phyloP scores from a whole-genome alignment of 2,329 filamentous ascomycete genomes.

The Aspergillus novofumigatus region DNA sequence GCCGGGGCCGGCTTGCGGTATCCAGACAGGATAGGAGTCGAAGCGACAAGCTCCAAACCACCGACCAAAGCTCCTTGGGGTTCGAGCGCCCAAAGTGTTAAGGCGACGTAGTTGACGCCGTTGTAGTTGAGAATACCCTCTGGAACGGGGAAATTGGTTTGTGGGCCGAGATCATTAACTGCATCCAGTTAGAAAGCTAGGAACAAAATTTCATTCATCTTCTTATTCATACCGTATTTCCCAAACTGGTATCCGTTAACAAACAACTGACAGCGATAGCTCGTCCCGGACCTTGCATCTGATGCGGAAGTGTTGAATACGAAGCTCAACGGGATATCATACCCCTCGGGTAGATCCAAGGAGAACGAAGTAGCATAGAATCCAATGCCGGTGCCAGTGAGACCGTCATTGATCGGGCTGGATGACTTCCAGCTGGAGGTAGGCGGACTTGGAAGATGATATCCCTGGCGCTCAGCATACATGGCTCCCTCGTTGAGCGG shows the following conservation, averaged over 20 bases:
- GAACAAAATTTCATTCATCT: background rate
- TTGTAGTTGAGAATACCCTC: constrained; percentile 68
- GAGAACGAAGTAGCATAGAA: constrained; percentile 52
- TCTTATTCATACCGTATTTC: constrained; percentile 43
- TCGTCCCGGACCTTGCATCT: constrained; percentile 22
- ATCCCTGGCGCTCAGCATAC: constrained; percentile 53
- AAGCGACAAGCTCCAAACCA: background rate
- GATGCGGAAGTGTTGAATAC: constrained; percentile 35
- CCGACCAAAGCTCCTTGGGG: constrained; percentile 9
- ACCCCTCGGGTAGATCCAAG: constrained; percentile 49
- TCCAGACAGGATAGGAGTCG: background rate
- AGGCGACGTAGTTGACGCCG: constrained; percentile 64
- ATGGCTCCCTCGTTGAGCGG: constrained; percentile 57
- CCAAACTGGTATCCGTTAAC: constrained; percentile 75
- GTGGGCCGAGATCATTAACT: constrained; percentile 67
- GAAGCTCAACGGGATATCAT: constrained; percentile 54
- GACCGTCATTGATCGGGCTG: constrained; percentile 35
- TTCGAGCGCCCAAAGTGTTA: constrained; percentile 68
- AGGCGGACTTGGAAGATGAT: constrained; percentile 49
- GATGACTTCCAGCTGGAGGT: constrained; percentile 29
- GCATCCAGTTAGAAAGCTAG: background rate
- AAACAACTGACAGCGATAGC: constrained; percentile 64
- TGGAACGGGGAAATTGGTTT: constrained; percentile 67
- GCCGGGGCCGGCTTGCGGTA: background rate
- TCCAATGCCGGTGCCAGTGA: constrained; percentile 45